Base-by-base conservation (phyloP, 257 asterid species). In the Marsdenia floribunda region DNA sequence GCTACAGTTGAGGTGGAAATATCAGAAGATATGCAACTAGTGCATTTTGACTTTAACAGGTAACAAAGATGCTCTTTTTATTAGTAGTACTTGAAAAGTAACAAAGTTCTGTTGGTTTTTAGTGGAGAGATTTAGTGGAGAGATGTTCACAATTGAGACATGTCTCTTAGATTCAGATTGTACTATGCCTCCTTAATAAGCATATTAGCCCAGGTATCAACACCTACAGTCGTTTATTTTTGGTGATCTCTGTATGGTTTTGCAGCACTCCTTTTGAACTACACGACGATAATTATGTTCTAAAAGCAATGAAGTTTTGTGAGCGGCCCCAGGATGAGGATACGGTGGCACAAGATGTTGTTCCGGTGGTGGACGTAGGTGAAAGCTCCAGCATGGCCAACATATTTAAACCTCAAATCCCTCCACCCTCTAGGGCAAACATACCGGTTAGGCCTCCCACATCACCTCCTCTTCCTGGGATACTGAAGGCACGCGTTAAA, bases 1-100 rank as follows among this genome's bases (percentile, higher is more conserved):
- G 99, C 99, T 40, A 95, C 96, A 37, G 99, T 95, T 37, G 99
- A 95, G 88, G 99, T 95, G 82, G 99, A 95, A 85, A 95, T 95
- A 86, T 95, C 99, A 52, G 99, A 95, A 87, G 99, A 95, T 78
- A 95, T 95, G 99, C 99, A 95, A 84, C 89, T 95, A 73, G 99
- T 95, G 81, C 99, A 95, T 89, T 95, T 95, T 76, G 99, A 92
- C 78, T 95, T 95, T 80, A 95, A 90, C 77, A 95, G 99, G 99
- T 94, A 79, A 77, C 73, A 35, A 29, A 71, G 68, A 42, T 38
- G 16, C 16, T 50, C 33, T 60, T 5, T 11, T 44, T 44, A 44
- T 44, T 8, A 42, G 63, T 15, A 26, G 58, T 44, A 69, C 29
- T 46, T 40, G n/a, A n/a, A 14, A 57, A 8, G 24, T 57, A 38